Evolutionary conservation across 148 eudicot genomes (phyloP).

Genomic region (Agrostemma githago): DNA sequence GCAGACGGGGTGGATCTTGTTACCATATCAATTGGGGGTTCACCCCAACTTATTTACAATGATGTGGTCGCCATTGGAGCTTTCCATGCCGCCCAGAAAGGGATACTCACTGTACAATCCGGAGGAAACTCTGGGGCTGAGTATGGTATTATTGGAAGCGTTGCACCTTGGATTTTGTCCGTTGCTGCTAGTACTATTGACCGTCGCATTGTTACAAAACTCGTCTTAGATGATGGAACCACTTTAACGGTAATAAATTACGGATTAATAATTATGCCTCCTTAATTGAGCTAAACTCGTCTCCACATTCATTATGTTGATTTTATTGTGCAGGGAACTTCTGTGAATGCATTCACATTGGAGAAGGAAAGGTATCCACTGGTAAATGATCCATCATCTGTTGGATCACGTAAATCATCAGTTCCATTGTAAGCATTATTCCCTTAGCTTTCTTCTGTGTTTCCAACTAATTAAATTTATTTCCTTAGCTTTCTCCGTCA

Average conservation of each 20-base stretch:
- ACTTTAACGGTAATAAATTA: background rate
- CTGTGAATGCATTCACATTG: slow-evolving; percentile 12
- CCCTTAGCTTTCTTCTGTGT: background rate
- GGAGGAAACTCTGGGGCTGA: background rate
- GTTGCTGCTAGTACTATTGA: slow-evolving; percentile 5
- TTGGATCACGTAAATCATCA: too few species aligned
- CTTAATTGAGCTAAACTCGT: too few species aligned
- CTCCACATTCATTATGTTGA: too few species aligned
- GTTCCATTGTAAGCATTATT: background rate
- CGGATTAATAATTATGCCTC: too few species aligned
- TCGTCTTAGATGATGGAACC: slow-evolving; percentile 1
- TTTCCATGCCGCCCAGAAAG: slow-evolving; percentile 14
- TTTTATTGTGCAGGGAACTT: background rate
- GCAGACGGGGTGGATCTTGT: slow-evolving; percentile 12
- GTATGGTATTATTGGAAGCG: background rate
- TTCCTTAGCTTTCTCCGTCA: too few species aligned
- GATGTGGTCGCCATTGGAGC: slow-evolving; percentile 8
- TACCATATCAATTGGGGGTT: slow-evolving; percentile 1
- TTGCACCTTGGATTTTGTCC: slow-evolving; percentile 15
- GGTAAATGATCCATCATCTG: background rate
- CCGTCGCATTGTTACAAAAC: background rate
- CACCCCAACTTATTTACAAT: too few species aligned
- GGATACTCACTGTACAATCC: background rate
- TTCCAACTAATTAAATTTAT: background rate
- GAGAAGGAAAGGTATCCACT: slow-evolving; percentile 8